phyloP scores from a whole-genome alignment of 768 basidiomycete species.

The Lentinula edodes region DNA sequence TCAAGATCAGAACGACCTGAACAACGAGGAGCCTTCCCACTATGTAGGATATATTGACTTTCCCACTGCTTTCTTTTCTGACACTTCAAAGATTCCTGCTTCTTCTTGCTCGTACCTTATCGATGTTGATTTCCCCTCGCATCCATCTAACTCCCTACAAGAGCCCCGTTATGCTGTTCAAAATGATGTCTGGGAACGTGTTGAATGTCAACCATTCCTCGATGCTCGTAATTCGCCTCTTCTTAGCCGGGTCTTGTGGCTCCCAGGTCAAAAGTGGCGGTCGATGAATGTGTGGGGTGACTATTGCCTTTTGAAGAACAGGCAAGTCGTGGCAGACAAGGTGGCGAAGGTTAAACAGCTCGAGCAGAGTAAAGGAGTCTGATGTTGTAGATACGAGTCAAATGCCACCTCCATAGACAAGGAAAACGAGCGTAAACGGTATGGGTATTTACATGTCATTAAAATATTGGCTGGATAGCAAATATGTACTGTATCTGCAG shows the following conservation, averaged over 20 bases:
- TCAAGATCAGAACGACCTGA: slow-evolving; percentile 78
- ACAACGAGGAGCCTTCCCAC: slow-evolving; percentile 68
- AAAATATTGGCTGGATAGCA: no score
- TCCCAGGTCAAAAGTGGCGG: slow-evolving; percentile 70
- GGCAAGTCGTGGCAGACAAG: slow-evolving; percentile 30
- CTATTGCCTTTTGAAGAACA: slow-evolving; percentile 82
- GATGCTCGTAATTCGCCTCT: slow-evolving; percentile 71
- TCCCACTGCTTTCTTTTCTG: slow-evolving; percentile 1
- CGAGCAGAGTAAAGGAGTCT: background rate
- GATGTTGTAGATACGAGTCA: no score
- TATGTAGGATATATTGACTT: slow-evolving; percentile 48
- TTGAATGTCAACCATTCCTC: slow-evolving; percentile 78
- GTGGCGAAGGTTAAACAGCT: slow-evolving; percentile 11
- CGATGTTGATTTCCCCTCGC: slow-evolving; percentile 80
- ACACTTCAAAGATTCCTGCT: slow-evolving; percentile 50
- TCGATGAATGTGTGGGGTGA: slow-evolving; percentile 76
- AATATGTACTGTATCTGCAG: no score
- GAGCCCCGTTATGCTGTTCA: slow-evolving; percentile 83
- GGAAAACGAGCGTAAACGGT: no score
- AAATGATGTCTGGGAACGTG: slow-evolving; percentile 68
- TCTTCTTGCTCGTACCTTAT: slow-evolving; percentile 84
- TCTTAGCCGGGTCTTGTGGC: slow-evolving; percentile 74
- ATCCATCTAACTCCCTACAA: slow-evolving; percentile 44
- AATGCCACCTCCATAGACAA: no score
- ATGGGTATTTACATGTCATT: no score